phyloP scores from a whole-genome alignment of 345 rosid species.

The Hevea brasiliensis region DNA sequence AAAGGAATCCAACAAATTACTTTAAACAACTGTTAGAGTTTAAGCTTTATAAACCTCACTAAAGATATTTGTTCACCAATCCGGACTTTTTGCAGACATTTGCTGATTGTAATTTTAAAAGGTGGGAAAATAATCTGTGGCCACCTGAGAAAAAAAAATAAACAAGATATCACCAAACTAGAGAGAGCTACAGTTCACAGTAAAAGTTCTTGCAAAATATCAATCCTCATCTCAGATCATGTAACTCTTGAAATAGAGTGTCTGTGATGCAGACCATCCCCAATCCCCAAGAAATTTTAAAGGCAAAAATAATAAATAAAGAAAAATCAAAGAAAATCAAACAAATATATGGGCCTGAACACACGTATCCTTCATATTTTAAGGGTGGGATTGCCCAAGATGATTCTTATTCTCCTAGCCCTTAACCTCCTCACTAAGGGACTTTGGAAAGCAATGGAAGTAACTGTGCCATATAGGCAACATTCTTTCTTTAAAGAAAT shows the following conservation, averaged over 20 bases:
- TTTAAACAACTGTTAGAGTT: slow-evolving; percentile 11
- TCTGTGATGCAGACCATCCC: background rate
- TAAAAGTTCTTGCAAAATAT: background rate
- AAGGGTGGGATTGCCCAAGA: background rate
- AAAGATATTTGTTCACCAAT: slow-evolving; percentile 72
- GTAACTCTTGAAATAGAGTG: background rate
- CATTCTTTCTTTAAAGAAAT: background rate
- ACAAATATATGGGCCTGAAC: background rate
- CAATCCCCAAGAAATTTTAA: background rate
- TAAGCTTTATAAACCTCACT: slow-evolving; percentile 58
- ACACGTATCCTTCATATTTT: background rate
- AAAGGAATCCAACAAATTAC: slow-evolving; percentile 12
- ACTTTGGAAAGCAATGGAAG: background rate
- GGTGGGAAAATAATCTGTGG: slow-evolving; percentile 72
- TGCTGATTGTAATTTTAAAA: slow-evolving; percentile 50
- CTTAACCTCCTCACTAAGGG: background rate
- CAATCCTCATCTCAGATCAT: slow-evolving; percentile 3
- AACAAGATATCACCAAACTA: slow-evolving; percentile 4
- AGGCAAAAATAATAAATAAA: background rate
- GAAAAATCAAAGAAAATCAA: background rate
- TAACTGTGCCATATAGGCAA: background rate
- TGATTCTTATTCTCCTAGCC: background rate
- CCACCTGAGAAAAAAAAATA: slow-evolving; percentile 60
- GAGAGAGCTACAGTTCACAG: background rate
- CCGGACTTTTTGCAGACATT: slow-evolving; percentile 59